Evolutionary conservation across 2,329 filamentous ascomycete species (phyloP), one percentile per base, ranked within the genome.

Genomic region (Paraconiothyrium brasiliense): DNA sequence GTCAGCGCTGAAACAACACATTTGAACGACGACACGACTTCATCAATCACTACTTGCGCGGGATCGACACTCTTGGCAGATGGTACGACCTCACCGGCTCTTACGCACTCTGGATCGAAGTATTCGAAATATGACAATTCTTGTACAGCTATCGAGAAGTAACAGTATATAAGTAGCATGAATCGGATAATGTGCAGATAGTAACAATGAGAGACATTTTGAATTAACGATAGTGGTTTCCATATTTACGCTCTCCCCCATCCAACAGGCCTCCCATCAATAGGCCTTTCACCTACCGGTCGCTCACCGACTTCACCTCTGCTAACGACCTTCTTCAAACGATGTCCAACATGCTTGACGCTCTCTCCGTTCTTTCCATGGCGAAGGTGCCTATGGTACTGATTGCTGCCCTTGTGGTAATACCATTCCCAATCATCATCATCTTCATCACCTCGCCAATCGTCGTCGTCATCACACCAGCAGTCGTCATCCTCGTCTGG

Each of bases 401-500:
- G 49, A 2, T 39, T 3, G 3, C 49, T 46, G 4, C 54, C 54
- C 44, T 57, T 57, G 22, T 57, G 54, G 44, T 27, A 39, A 6
- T 39, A 39, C 46, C 43, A 57, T 13, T 48, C 54, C 54, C 54
- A 57, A 3, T 57, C 54, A 7, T 57, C 44, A 13, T 50, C 44
- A 30, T 57, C 54, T 5, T 50, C 43, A n/a, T 57, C 54, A 24
- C 35, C n/a, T n/a, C 5, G 41, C 49, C 20, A 41, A 24, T 56
- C 54, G 35, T 56, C 54, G 30, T 56, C 54, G 20, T 56, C 54
- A 30, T 50, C 54, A n/a, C 54, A 49, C 35, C 43, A 46, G 34
- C 54, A 57, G 34, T 57, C 54, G 7, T 57, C 54, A 11, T 57
- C 54, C 20, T 57, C 54, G 30, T 57, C 54, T 27, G 54, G 54